phyloP scores from a whole-genome alignment of 2,329 filamentous ascomycete genomes.

The Diatrype stigma region DNA sequence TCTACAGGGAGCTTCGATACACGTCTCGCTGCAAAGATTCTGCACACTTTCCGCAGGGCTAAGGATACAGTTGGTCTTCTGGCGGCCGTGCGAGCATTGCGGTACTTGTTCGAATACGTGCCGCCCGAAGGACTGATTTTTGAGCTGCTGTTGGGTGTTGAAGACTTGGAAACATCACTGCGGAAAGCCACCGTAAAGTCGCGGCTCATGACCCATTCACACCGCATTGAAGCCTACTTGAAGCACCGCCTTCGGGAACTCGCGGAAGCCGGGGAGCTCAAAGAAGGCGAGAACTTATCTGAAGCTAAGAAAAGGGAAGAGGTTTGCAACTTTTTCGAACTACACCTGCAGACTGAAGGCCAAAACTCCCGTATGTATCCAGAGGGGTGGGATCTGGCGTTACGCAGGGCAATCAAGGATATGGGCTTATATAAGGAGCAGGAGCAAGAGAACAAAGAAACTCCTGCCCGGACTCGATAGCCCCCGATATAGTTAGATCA shows the following conservation, averaged over 20 bases:
- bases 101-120: constrained; percentile 38
- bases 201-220: constrained; percentile 37
- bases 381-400: background rate
- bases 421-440: background rate
- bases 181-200: constrained; percentile 26
- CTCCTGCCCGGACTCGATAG: no score
- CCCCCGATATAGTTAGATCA: background rate
- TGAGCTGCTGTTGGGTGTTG: constrained; percentile 42
- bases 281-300: constrained; percentile 29
- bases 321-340: constrained; percentile 39
- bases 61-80: constrained; percentile 41
- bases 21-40: constrained; percentile 44
- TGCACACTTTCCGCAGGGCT: constrained; percentile 47
- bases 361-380: background rate
- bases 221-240: constrained; percentile 37
- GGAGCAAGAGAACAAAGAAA: background rate
- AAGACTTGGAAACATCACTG: constrained; percentile 31
- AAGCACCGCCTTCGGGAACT: constrained; percentile 20
- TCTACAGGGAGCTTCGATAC: constrained; percentile 38
- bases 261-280: constrained; percentile 24
- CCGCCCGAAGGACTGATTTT: constrained; percentile 43
- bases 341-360: constrained; percentile 27
- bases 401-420: background rate
- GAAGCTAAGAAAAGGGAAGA: constrained; percentile 33
- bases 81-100: constrained; percentile 40